Base-by-base conservation (phyloP, 805 yeast species). In the Schwanniomyces pseudopolymorphus region DNA sequence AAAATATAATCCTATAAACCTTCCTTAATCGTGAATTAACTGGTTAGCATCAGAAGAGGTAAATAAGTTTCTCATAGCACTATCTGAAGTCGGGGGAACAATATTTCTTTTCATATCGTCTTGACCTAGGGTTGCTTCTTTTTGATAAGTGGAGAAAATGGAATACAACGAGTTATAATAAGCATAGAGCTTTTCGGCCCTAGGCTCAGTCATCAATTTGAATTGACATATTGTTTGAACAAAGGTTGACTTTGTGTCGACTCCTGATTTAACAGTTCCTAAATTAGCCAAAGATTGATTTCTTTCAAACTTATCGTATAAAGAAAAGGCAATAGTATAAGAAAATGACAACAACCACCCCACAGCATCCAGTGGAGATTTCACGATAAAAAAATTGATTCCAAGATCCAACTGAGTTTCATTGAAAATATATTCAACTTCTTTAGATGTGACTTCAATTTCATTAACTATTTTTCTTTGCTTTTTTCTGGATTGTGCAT, bases 311-410 rank as follows among this genome's bases (percentile, higher is more conserved):
- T 79, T 79, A 56, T 84, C 89, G 60, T 80, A 79, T 25, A 81
- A 56, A 10, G 79, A 67, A 13, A 66, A 59, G 0, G 82, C 72
- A 5, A 85, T 71, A 0, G 89, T 72, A 52, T 81, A 78, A 0
- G 87, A 68, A 50, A 84, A 74, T 13, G 84, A 76, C 39, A 70
- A 75, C 13, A 84, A 56, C 82, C 88, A 82, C 3, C 65, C 71
- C 1, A 71, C 45, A 1, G 78, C 63, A 42, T 83, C 87, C 40
- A 61, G 70, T 5, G 58, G 56, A 39, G 70, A 78, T 63, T 69
- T 72, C 1, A 78, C 71, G 13, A 74, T 77, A 53, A 82, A 81
- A 1, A 83, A 58, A 50, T 80, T 81, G 17, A 79, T 60, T 3
- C 76, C 75, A 52, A 70, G 53, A 26, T 67, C 54, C 5, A 83